A percentile compares a stretch with the other conserved stretches of the same genome.
These are phyloP conservation scores for Pyrus communis DNA, from an alignment of 306 rosid species.

Conservation along the genomic window DNA sequence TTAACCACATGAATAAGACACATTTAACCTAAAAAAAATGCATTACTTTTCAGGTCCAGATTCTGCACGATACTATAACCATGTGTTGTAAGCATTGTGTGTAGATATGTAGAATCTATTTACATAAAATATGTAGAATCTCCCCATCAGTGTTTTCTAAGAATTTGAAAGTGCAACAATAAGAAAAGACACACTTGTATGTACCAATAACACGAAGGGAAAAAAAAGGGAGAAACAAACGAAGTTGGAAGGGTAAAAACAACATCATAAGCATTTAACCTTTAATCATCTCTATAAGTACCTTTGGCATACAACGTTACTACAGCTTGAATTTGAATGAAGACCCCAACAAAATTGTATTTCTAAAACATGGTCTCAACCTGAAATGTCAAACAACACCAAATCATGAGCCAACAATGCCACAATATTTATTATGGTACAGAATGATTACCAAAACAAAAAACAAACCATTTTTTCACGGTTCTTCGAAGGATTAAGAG, in stretches of 20 bases:
- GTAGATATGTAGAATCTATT: no score
- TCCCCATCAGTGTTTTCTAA: neutral
- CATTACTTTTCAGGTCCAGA: no score
- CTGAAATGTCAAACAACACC: conserved; percentile 36
- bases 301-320: conserved; percentile 98
- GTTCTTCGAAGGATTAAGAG: conserved; percentile 92
- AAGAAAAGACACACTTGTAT: neutral
- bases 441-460: neutral
- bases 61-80: no score
- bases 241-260: conserved; percentile 6
- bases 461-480: conserved; percentile 84
- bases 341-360: conserved; percentile 89
- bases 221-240: neutral
- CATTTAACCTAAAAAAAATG: no score
- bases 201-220: neutral
- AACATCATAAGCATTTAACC: conserved; percentile 43
- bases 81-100: no score
- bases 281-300: conserved; percentile 80
- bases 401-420: conserved; percentile 7
- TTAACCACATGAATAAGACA: no score
- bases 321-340: conserved; percentile 96
- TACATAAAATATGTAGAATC: no score
- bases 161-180: neutral
- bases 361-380: conserved; percentile 95
- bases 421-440: neutral